These are phyloP conservation scores for Globisporangium sylvaticum DNA, from an alignment of 352 stramenopile species.

Conservation along the genomic window DNA sequence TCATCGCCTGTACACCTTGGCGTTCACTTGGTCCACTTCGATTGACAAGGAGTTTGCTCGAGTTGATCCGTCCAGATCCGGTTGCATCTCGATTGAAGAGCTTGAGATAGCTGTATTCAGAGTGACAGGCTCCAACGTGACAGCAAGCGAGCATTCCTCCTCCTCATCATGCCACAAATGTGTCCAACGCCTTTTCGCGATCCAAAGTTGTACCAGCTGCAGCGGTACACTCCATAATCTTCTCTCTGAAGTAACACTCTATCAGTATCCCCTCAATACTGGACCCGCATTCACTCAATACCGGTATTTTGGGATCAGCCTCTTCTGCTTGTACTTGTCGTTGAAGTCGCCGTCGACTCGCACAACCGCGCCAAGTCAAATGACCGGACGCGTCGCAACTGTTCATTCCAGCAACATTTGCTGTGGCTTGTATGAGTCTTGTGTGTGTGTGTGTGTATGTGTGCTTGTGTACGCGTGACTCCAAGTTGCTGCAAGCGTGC, in stretches of 20 bases:
- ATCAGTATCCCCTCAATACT: background rate
- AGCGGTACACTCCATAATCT: background rate
- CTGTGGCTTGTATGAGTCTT: too few species aligned
- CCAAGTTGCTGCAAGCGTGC: too few species aligned
- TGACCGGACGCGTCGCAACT: too few species aligned
- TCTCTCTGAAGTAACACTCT: background rate
- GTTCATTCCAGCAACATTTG: too few species aligned
- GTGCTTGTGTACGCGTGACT: too few species aligned
- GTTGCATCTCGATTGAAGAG: slow-evolving; percentile 17
- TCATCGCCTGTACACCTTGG: slow-evolving; percentile 30
- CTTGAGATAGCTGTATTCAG: slow-evolving; percentile 17
- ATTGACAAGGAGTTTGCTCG: slow-evolving; percentile 25
- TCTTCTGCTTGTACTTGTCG: too few species aligned
- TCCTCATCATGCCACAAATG: background rate
- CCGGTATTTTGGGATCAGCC: too few species aligned
- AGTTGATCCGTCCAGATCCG: slow-evolving; percentile 16
- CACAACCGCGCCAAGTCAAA: too few species aligned
- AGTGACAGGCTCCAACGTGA: slow-evolving; percentile 20
- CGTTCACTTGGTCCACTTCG: slow-evolving; percentile 16
- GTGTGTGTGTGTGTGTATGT: too few species aligned
- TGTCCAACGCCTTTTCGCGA: slow-evolving; percentile 13
- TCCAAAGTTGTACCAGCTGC: background rate
- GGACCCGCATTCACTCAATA: too few species aligned
- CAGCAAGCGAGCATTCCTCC: slow-evolving; percentile 15
- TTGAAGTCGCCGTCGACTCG: too few species aligned